Evolutionary conservation across 306 rosid species (phyloP), one percentile per base, ranked within the genome.

Genomic region (Begonia loranthoides): DNA sequence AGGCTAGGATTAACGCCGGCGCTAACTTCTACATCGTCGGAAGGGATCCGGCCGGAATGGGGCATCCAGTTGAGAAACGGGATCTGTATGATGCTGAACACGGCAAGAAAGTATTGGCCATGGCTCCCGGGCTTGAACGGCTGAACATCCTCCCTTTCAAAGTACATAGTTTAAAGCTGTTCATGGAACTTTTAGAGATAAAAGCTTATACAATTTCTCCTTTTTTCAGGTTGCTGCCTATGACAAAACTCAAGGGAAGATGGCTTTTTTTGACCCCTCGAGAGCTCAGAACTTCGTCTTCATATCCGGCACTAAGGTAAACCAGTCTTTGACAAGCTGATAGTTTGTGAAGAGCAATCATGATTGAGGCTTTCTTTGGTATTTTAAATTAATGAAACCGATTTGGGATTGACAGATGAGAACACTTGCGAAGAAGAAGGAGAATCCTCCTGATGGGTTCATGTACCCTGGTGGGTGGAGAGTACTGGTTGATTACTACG

Each of bases 401-500:
- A n/a, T n/a, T n/a, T n/a, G n/a, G 65, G 2, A 10, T 0, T 43
- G 63, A 36, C 88, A 90, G 99, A 90, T 90, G 99, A 79, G 96
- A 49, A 74, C 83, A 0, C 88, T 90, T 41, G 99, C 96, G 17
- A 74, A 77, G 81, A 82, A 73, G 74, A 90, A 90, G 58, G 99
- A 90, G 71, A 86, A 59, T 62, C 99, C 99, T 44, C 99, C 99
- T 0, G 94, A 83, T 54, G 99, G 99, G 55, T 90, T 90, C 43
- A 90, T 90, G 99, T 90, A 96, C 78, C 96, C 95, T 9, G 84
- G 92, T 53, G 99, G 99, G 9, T 90, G 99, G 99, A 66, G 75
- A 56, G 99, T 90, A 41, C 72, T 90, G 55, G 99, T 90, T 1
- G 96, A 90, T 0, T 90, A 90, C 57, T 90, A 90, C n/a, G 96